These are phyloP conservation scores for Fusarium marasasianum DNA, from an alignment of 2,329 filamentous ascomycete genomes.

Conservation along the genomic window DNA sequence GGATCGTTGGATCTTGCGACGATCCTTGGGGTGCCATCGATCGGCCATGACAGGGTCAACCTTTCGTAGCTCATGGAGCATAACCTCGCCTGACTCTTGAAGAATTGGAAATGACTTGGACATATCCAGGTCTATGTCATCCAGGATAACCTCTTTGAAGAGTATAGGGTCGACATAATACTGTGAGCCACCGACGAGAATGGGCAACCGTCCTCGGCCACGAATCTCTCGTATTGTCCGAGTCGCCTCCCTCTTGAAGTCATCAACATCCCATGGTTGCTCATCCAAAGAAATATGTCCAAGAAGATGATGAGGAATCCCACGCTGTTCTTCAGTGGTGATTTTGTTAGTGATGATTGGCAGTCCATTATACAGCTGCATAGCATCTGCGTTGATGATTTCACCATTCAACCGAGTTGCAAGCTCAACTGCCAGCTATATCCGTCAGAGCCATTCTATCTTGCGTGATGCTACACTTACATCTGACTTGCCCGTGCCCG, in stretches of 20 bases:
- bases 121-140: conserved; percentile 50
- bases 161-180: conserved; percentile 93
- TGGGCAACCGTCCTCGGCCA: conserved; percentile 80
- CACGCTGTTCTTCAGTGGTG: conserved; percentile 75
- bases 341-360: conserved; percentile 98
- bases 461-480: conserved; percentile 56
- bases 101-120: conserved; percentile 72
- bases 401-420: conserved; percentile 88
- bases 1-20: conserved; percentile 87
- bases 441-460: not conserved
- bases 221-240: conserved; percentile 80
- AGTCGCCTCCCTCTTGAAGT: conserved; percentile 77
- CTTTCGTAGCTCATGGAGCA: conserved; percentile 77
- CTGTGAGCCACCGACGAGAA: conserved; percentile 92
- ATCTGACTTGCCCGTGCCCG: conserved; percentile 93
- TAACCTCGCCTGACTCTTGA: conserved; percentile 72
- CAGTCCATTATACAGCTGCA: conserved; percentile 94
- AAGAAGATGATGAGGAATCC: conserved; percentile 87
- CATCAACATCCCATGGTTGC: conserved; percentile 83
- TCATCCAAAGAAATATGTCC: conserved; percentile 79
- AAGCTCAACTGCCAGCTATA: conserved; percentile 86
- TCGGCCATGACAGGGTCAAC: conserved; percentile 91
- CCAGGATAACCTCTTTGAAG: conserved; percentile 71
- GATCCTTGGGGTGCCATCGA: conserved; percentile 93
- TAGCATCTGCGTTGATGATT: conserved; percentile 95